Evolutionary conservation across 148 eudicot genomes (phyloP).

Genomic region (Fagopyrum homotropicum): DNA sequence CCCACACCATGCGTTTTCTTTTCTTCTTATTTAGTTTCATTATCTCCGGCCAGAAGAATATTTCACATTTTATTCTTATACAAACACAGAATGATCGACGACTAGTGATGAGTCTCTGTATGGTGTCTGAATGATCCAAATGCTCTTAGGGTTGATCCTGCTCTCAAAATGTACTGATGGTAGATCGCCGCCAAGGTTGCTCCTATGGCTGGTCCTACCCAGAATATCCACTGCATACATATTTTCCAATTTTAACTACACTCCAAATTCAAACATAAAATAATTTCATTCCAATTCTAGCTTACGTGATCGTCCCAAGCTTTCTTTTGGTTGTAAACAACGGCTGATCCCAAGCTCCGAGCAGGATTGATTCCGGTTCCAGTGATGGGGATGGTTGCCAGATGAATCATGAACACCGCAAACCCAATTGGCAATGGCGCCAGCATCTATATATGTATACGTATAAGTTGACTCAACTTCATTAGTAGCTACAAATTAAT

Average conservation of each 20-base stretch:
- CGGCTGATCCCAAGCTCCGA: conserved; percentile 24
- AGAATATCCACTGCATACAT: conserved; percentile 26
- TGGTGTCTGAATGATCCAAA: conserved; percentile 7
- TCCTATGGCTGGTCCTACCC: conserved; percentile 31
- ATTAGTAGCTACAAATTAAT: background rate
- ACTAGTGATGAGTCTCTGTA: background rate
- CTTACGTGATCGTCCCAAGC: conserved; percentile 24
- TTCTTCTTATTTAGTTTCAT: background rate
- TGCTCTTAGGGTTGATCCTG: conserved; percentile 3
- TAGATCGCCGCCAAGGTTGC: conserved; percentile 23
- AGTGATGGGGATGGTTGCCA: conserved; percentile 25
- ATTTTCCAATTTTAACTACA: background rate
- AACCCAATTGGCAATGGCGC: conserved; percentile 24
- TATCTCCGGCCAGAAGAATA: background rate
- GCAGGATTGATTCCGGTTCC: conserved; percentile 26
- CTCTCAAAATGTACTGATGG: conserved; percentile 15
- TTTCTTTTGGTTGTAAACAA: conserved; percentile 19
- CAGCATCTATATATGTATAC: conserved; percentile 14
- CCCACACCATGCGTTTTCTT: background rate
- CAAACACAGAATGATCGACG: background rate
- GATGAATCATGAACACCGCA: conserved; percentile 25
- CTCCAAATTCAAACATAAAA: background rate
- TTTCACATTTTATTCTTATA: background rate
- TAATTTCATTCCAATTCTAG: too few species aligned
- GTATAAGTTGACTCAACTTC: background rate